A percentile compares a stretch with the other conserved stretches of the same genome.
phyloP scores from a whole-genome alignment of 768 basidiomycete species.

The Gelatoporia subvermispora region DNA sequence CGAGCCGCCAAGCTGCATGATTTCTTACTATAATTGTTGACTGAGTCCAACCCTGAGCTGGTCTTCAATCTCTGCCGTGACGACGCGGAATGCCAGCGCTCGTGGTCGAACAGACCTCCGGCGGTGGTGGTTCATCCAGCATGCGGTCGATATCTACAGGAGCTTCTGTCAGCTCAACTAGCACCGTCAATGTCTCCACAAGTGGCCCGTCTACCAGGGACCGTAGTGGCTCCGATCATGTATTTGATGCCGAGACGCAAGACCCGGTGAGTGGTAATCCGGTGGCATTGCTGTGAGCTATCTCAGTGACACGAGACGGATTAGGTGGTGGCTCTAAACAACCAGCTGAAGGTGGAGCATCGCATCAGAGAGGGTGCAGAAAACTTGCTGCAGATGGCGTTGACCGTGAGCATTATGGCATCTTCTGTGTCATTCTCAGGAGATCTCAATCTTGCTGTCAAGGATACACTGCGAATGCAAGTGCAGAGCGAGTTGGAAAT shows the following conservation, averaged over 20 bases:
- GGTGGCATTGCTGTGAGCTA: neutral
- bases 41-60: too few relatives aligned
- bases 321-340: slow-evolving; percentile 59
- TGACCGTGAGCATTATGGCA: slow-evolving; percentile 37
- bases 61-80: neutral
- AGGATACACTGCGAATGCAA: slow-evolving; percentile 65
- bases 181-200: too few relatives aligned
- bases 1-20: too few relatives aligned
- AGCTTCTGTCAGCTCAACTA: too few relatives aligned
- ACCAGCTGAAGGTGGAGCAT: slow-evolving; percentile 68
- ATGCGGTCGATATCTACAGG: too few relatives aligned
- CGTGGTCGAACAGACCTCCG: neutral
- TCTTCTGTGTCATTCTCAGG: neutral
- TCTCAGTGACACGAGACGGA: neutral
- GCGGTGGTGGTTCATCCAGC: too few relatives aligned
- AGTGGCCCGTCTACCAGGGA: neutral
- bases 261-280: neutral
- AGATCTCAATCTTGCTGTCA: slow-evolving; percentile 4
- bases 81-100: neutral
- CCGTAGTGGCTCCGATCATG: neutral
- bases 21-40: too few relatives aligned
- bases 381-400: slow-evolving; percentile 70
- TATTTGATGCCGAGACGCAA: neutral
- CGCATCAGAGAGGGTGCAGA: slow-evolving; percentile 91
- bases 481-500: slow-evolving; percentile 75